Conservation (phyloP, 2,329 filamentous ascomycete genomes). For the Ophioceras dolichostomum region DNA sequence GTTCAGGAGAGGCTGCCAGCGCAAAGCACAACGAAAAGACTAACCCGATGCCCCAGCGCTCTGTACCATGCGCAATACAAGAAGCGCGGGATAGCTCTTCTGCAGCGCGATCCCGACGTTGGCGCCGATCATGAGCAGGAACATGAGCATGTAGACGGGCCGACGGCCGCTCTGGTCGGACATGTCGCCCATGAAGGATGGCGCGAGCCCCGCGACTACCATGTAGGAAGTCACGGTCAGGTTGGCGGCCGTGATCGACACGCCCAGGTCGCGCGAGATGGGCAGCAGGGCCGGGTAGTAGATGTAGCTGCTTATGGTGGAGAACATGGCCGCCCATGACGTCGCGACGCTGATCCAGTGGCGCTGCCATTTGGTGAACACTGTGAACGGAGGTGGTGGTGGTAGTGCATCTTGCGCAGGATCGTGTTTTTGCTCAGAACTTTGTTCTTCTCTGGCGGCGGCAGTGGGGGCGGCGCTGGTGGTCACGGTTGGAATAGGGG, state of each 20-base stretch:
- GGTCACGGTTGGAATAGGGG: too few species aligned
- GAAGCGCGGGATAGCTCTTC: slow-evolving; percentile 26
- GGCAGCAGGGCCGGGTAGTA: slow-evolving; percentile 32
- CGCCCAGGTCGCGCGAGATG: slow-evolving; percentile 24
- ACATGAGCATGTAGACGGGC: slow-evolving; percentile 32
- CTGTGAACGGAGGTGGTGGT: too few species aligned
- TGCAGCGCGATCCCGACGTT: slow-evolving; percentile 32
- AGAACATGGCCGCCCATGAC: too few species aligned
- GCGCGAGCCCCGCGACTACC: slow-evolving; percentile 40
- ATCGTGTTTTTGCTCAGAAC: too few species aligned
- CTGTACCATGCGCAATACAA: slow-evolving; percentile 36
- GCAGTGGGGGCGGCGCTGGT: too few species aligned
- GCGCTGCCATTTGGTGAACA: too few species aligned
- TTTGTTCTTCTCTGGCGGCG: too few species aligned
- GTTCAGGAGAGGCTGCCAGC: too few species aligned
- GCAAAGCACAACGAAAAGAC: too few species aligned
- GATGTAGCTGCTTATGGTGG: slow-evolving; percentile 20
- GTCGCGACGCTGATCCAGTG: too few species aligned
- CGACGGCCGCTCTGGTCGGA: slow-evolving; percentile 34
- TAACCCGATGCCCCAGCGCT: slow-evolving; percentile 23
- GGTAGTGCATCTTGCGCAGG: too few species aligned
- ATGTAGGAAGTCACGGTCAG: slow-evolving; percentile 28
- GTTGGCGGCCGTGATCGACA: slow-evolving; percentile 21
- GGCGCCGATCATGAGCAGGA: slow-evolving; percentile 30
- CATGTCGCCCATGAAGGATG: slow-evolving; percentile 35